Evolutionary conservation across 2,329 filamentous ascomycete genomes (phyloP).

Genomic region (Nigrospora oryzae): DNA sequence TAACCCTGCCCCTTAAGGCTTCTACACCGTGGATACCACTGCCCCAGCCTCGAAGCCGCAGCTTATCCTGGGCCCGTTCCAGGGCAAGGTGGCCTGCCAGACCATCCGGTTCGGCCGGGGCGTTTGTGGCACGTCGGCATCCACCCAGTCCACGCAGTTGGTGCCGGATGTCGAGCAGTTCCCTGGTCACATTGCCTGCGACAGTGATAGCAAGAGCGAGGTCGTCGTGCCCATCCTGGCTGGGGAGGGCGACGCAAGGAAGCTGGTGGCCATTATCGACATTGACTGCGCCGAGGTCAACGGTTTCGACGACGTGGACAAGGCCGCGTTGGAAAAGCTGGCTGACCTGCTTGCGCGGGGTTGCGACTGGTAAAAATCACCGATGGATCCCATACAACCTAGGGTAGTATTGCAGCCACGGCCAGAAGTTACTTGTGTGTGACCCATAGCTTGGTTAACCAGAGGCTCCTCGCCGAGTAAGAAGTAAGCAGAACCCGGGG

Average conservation of each 20-base stretch:
- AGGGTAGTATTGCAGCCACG: too few relatives aligned
- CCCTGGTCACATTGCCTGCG: constrained; percentile 76
- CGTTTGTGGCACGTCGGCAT: constrained; percentile 66
- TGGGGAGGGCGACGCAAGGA: constrained; percentile 18
- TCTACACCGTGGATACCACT: constrained; percentile 58
- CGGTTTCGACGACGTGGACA: constrained; percentile 65
- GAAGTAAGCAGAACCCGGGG: too few relatives aligned
- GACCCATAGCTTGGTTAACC: too few relatives aligned
- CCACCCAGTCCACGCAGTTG: constrained; percentile 52
- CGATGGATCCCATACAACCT: too few relatives aligned
- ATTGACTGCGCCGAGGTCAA: constrained; percentile 61
- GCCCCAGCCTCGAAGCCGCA: constrained; percentile 27
- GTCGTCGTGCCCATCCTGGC: constrained; percentile 68
- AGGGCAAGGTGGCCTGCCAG: constrained; percentile 74
- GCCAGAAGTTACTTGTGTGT: too few relatives aligned
- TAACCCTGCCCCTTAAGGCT: constrained; percentile 38
- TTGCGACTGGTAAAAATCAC: constrained; percentile 52
- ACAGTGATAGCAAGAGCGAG: constrained; percentile 67
- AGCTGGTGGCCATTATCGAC: constrained; percentile 69
- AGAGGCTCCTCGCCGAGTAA: too few relatives aligned
- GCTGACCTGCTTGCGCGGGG: constrained; percentile 48
- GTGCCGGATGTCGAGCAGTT: constrained; percentile 65
- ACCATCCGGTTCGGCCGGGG: constrained; percentile 65
- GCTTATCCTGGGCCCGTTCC: constrained; percentile 72
- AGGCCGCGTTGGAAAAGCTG: constrained; percentile 55